Evolutionary conservation across 371 early-diverging fungal species (phyloP).

Genomic region (Circinella umbellata): DNA sequence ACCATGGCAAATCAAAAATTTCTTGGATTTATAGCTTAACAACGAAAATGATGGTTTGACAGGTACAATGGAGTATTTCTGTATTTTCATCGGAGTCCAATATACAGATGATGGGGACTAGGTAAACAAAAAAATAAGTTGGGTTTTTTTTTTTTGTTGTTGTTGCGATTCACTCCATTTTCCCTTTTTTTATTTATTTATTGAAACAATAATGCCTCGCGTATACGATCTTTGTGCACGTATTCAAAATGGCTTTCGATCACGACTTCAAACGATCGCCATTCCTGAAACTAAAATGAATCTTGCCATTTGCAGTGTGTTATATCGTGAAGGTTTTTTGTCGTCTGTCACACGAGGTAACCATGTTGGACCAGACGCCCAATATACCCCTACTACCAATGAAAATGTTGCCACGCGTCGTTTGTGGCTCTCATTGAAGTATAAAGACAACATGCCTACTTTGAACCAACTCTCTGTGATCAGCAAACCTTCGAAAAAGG

Average conservation of each 20-base stretch:
- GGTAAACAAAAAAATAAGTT: background rate
- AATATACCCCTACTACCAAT: slow-evolving; percentile 77
- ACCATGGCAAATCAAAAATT: too few relatives aligned
- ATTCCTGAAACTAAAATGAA: slow-evolving; percentile 93
- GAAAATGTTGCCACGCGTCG: slow-evolving; percentile 87
- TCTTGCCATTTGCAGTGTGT: slow-evolving; percentile 80
- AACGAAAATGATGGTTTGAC: too few relatives aligned
- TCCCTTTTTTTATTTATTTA: too few relatives aligned
- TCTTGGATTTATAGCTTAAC: too few relatives aligned
- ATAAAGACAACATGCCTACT: slow-evolving; percentile 85
- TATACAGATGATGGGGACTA: too few relatives aligned
- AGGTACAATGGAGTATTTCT: too few relatives aligned
- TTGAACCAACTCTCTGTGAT: slow-evolving; percentile 74
- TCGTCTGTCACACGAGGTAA: slow-evolving; percentile 82
- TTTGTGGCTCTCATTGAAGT: slow-evolving; percentile 94
- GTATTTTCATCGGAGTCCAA: too few relatives aligned
- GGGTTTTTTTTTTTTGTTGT: slow-evolving; percentile 3
- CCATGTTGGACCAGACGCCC: slow-evolving; percentile 71
- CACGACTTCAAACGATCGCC: slow-evolving; percentile 80
- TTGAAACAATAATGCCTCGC: slow-evolving; percentile 63
- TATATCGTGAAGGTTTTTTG: slow-evolving; percentile 93
- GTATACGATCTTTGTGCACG: slow-evolving; percentile 92
- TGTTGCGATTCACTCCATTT: too few relatives aligned
- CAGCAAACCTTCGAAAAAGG: slow-evolving; percentile 83
- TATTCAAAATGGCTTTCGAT: slow-evolving; percentile 89